Percentiles rank a stretch among this genome's conserved stretches.
phyloP scores from a whole-genome alignment of 208 protist species.

The Leishmania gerbilli region DNA sequence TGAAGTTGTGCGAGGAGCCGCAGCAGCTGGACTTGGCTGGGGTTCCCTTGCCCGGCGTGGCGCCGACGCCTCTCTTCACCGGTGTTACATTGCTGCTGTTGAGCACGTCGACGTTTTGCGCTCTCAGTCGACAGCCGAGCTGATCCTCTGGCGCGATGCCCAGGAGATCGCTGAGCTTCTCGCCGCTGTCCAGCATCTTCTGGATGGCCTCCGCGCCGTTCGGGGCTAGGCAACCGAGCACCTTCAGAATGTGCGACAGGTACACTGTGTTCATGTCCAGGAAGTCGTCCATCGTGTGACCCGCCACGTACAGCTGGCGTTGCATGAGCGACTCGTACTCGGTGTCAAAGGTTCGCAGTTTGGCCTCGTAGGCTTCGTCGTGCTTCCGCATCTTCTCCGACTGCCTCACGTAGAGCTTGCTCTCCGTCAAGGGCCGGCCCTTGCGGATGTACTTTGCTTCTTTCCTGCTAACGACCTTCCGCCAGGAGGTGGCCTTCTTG shows the following conservation, averaged over 20 bases:
- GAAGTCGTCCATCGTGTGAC: conserved; percentile 53
- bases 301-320: conserved; percentile 37
- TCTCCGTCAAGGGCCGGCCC: conserved; percentile 38
- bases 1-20: conserved; percentile 43
- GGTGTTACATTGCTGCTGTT: neutral
- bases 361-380: conserved; percentile 29
- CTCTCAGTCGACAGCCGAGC: conserved; percentile 11
- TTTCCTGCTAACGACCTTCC: conserved; percentile 42
- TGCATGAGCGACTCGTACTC: conserved; percentile 52
- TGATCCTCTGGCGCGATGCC: conserved; percentile 30
- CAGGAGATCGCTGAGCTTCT: conserved; percentile 24
- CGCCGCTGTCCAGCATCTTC: conserved; percentile 25
- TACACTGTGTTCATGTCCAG: conserved; percentile 44
- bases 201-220: conserved; percentile 34
- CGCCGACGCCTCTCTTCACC: neutral
- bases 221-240: conserved; percentile 44
- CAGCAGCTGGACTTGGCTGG: neutral
- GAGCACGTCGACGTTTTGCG: neutral
- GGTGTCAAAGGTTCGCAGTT: conserved; percentile 36
- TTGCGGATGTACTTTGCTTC: conserved; percentile 49
- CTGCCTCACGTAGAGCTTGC: conserved; percentile 57
- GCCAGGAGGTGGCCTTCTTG: conserved; percentile 26
- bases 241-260: conserved; percentile 40
- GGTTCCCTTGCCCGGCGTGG: neutral
- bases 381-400: conserved; percentile 19